Evolutionary conservation across 495 filamentous ascomycete genomes (phyloP), one percentile per base, ranked within the genome.

Genomic region (Durotheca rogersii): DNA sequence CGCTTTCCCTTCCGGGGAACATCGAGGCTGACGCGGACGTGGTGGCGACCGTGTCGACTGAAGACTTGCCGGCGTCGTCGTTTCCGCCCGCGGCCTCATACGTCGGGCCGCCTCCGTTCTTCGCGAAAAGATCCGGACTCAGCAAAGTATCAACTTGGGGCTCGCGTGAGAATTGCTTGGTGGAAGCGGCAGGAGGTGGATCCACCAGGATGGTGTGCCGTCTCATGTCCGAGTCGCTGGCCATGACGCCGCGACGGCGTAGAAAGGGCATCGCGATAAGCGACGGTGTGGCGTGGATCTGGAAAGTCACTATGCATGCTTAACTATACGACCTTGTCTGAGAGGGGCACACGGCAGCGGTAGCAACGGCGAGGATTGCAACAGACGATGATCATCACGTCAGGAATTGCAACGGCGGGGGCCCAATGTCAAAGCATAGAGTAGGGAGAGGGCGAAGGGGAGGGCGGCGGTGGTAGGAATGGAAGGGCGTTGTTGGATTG

Each of bases 201-300:
- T 60, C 53, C 56, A 69, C 60, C 12, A 72, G 40, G 41, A 72
- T 58, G 23, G 72, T 68, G 47, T 73, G 71, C 16, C 72, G 72
- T 50, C 72, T 70, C 65, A 74, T 76, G 46, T 76, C 72, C 43
- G 67, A 67, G 53, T 77, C 74, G 63, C 72, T 77, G 58, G 68
- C 72, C 62, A 68, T 66, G 58, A 69, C 70, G 53, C 72, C 74
- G 56, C 74, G 74, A 47, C 74, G 72, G 62, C 73, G 73, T 60
- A 77, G 58, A 50, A 77, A 76, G 45, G 74, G 74, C 74, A 77
- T 77, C 53, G 51, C 44, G 35, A 47, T 43, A 48, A 42, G 25
- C 19, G 47, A 32, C 41, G 32, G 29, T 7, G 32, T 37, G 17
- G 18, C 4, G 31, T 47, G 35, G 15, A 17, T 11, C 21, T 41